Evolutionary conservation across 129 eudicot genomes (phyloP), one percentile per base, ranked within the genome.

Genomic region (Daucus carota): DNA sequence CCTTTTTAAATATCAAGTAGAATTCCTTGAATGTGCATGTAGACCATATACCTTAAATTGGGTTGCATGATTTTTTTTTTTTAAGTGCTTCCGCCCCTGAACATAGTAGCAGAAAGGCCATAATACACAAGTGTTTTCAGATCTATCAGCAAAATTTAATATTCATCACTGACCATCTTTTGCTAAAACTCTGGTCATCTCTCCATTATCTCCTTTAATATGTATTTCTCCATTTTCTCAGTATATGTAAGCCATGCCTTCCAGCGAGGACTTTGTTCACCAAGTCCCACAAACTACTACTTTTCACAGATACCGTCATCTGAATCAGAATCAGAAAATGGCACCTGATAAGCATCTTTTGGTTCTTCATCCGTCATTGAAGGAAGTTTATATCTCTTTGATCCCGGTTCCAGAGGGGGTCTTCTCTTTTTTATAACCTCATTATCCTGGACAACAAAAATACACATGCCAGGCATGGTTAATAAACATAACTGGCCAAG

Each of bases 361-460:
- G 96, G 97, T 69, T 82, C 90, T 82, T 70, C 74, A 71, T 95
- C 97, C 1, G 92, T 91, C 33, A 92, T 73, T 34, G 97, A 83
- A 50, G 97, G 91, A 24, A 92, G 86, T 62, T 77, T 28, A 20
- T 85, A 87, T 41, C 74, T 80, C 43, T 80, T 83, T 31, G 83
- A 41, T 11, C 36, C 73, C 9, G 71, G 36, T 70, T 87, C 83
- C 82, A 80, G 81, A 18, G 84, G 85, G 26, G 80, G 77, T 76
- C 90, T 95, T 80, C 88, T 78, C 31, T 81, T 84, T 79, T 83
- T 85, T 66, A 79, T 76, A 6, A 47, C 82, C 65, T 73, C 86
- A 33, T 83, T 87, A 45, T 83, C 88, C 93, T 86, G 70, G 87
- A 57, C n/a, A 22, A n/a, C 62, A 50, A 44, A 48, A 42, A 8